Evolutionary conservation across 371 early-diverging fungal genomes (phyloP).

Genomic region (Batkoa obscura): DNA sequence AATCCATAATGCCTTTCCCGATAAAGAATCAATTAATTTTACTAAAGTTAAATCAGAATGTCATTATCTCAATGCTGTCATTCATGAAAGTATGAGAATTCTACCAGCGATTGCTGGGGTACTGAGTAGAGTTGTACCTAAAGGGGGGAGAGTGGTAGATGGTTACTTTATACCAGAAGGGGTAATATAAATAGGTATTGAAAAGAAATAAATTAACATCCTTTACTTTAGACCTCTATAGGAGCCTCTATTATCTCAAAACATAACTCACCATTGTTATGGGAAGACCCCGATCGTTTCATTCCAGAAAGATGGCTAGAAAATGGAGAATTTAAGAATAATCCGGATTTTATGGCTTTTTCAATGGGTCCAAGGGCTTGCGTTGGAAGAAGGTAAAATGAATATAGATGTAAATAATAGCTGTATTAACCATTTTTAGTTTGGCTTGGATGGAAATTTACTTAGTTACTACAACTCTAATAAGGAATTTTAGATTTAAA

Average conservation of each 20-base stretch:
- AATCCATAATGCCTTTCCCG: background rate
- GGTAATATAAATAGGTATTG: slow-evolving; percentile 1
- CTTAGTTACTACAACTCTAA: no score
- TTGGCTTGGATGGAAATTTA: background rate
- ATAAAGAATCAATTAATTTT: background rate
- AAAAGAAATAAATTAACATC: background rate
- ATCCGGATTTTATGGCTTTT: slow-evolving; percentile 4
- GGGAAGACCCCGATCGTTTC: background rate
- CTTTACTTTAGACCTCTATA: background rate
- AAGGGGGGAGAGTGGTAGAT: slow-evolving; percentile 10
- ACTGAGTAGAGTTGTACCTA: slow-evolving; percentile 13
- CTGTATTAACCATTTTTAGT: background rate
- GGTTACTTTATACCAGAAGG: slow-evolving; percentile 10
- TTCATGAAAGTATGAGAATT: slow-evolving; percentile 4
- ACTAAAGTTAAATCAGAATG: background rate
- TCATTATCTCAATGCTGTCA: slow-evolving; percentile 1
- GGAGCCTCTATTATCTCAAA: background rate
- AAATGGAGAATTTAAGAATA: background rate
- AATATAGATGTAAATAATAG: background rate
- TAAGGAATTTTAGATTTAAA: no score
- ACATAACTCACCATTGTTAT: background rate
- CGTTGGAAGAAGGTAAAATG: background rate
- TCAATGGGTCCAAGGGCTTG: slow-evolving; percentile 1
- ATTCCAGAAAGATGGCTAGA: slow-evolving; percentile 2
- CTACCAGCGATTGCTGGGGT: background rate